Evolutionary conservation across 2,329 filamentous ascomycete species (phyloP), one percentile per base, ranked within the genome.

Genomic region (Cadophora malorum): DNA sequence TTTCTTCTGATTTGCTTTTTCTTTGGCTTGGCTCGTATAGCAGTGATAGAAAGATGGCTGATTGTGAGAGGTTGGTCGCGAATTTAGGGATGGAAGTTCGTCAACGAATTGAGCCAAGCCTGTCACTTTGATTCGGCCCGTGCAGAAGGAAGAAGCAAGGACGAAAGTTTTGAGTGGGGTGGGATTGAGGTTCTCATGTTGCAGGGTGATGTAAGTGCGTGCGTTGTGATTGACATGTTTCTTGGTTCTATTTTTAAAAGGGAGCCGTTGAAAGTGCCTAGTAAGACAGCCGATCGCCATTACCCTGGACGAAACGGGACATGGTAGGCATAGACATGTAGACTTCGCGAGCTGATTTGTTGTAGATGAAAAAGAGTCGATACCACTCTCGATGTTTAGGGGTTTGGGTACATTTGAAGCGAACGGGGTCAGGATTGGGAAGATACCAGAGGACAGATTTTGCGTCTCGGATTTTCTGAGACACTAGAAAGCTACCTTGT

Each of bases 221-320:
- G 56, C 38, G 35, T 33, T 45, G 21, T 45, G 35, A 35, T 56
- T 2, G 33, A 23, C n/a, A 59, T 62, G 28, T 49, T 62, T 49
- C 45, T 49, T 47, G 38, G 23, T 62, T 62, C 25, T 50, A 50
- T 62, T 62, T 61, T 62, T 61, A 61, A 50, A 62, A 9, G 25
- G 38, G 19, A 31, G 25, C 41, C 41, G 41, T 62, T 62, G 41
- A 49, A 14, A 28, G 41, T 60, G 25, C 58, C 41, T 60, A 12
- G 10, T 23, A 47, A 25, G 35, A 60, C 58, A 21, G 31, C 21
- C 16, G 38, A 47, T 12, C 56, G 28, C 35, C 38, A n/a, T 9
- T 41, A 28, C 58, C 16, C 9, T 23, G 23, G 41, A 4, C 47
- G 58, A 47, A 47, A 47, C 38, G 23, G 41, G 14, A 49, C 16